Conservation (phyloP, 306 rosid species). For the Alnus glutinosa region DNA sequence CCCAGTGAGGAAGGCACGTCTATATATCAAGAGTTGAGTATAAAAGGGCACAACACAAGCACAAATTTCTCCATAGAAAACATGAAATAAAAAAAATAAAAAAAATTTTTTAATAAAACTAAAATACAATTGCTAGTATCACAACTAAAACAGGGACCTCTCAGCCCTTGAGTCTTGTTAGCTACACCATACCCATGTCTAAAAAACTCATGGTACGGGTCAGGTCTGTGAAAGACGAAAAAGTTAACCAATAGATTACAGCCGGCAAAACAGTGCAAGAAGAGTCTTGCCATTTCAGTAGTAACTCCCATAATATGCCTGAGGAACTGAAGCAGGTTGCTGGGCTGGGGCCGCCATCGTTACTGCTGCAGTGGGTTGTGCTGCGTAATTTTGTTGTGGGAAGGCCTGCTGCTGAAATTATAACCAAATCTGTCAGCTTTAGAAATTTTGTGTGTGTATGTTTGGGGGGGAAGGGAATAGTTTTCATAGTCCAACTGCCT, state of each 20-base stretch:
- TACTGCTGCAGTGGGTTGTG: slow-evolving; percentile 55
- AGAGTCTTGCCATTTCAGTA: slow-evolving; percentile 41
- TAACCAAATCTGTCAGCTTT: slow-evolving; percentile 8
- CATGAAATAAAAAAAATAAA: background rate
- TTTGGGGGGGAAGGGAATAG: background rate
- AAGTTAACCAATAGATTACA: slow-evolving; percentile 35
- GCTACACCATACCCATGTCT: slow-evolving; percentile 33
- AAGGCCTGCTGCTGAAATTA: slow-evolving; percentile 58
- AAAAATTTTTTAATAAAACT: background rate
- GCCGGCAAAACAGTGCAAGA: slow-evolving; percentile 27
- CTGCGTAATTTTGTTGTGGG: slow-evolving; percentile 71
- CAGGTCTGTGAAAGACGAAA: background rate
- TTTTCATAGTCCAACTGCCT: background rate
- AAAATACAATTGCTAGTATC: slow-evolving; percentile 9
- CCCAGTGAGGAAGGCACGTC: background rate
- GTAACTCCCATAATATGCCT: slow-evolving; percentile 82
- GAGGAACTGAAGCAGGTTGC: slow-evolving; percentile 81
- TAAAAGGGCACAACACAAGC: background rate
- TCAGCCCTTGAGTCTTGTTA: background rate
- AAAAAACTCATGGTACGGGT: slow-evolving; percentile 24
- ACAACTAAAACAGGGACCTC: slow-evolving; percentile 12
- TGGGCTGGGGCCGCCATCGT: slow-evolving; percentile 52
- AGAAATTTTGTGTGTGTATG: too few relatives aligned
- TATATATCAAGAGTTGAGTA: background rate
- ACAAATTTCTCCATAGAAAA: background rate